Evolutionary conservation across 2,329 filamentous ascomycete genomes (phyloP), one percentile per base, ranked within the genome.

Genomic region (Aspergillus proliferans): DNA sequence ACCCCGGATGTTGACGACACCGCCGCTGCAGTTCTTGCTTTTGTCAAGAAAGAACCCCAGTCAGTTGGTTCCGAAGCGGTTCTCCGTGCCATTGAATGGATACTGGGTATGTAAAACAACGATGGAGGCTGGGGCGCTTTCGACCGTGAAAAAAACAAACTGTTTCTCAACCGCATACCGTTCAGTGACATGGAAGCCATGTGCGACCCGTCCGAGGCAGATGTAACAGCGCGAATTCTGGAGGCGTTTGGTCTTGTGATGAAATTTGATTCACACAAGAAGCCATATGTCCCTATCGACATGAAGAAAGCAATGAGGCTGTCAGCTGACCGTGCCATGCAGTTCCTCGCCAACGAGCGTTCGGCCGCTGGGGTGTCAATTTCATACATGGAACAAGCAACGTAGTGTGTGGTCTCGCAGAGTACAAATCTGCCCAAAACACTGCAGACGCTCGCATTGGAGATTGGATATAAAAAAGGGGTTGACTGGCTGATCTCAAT

Each of bases 91-190:
- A 38, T 48, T 0, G 47, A 50, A 3, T 70, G 67, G 66, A 54
- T 68, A 3, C 47, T 65, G 1, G 64, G 63, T 2, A 70, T 70
- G 65, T 66, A 70, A 39, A 67, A 66, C 47, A 14, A 34, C 1
- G 68, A 70, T 47, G 67, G 67, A 26, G 68, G 68, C 0, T 71
- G 65, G 66, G 66, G 47, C 1, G 62, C 62, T 5, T 71, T 71
- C 43, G 68, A 71, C 45, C 28, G 50, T 3, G 56, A 67, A 5
- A 70, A 70, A 44, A 53, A 70, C 47, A 54, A 57, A 28, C 47
- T 60, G 1, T 70, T 58, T 24, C 50, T 70, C 4, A 66, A 71
- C 41, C 61, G 61, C 19, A 64, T 67, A 24, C 66, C 67, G 1
- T 71, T 71, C 52, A 63, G 58, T 24, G 67, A 72, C 46, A 68